A percentile compares a stretch with the other conserved stretches of the same genome.
Evolutionary conservation across 345 rosid species (phyloP).

Genomic region (Geranium rotundifolium): DNA sequence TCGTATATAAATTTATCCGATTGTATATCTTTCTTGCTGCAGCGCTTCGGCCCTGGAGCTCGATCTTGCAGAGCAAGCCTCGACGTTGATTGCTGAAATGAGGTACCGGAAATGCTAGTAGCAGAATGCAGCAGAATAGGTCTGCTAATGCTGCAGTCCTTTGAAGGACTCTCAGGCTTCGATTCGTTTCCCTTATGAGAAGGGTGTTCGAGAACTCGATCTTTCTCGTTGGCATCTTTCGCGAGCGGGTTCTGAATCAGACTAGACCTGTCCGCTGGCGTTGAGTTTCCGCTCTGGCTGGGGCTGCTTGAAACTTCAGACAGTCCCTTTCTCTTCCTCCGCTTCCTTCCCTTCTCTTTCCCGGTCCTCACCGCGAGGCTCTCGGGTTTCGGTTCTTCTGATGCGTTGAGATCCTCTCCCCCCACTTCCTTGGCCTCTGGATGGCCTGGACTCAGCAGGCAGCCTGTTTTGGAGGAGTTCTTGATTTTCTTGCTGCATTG

Average conservation of each 20-base stretch:
- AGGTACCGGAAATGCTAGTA: constrained; percentile 18
- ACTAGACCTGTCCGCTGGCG: constrained; percentile 35
- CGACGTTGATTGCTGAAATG: constrained; percentile 28
- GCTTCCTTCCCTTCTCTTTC: constrained; percentile 60
- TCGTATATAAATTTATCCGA: constrained; percentile 44
- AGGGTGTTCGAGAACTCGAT: constrained; percentile 19
- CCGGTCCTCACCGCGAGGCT: constrained; percentile 45
- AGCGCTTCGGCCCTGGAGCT: constrained; percentile 57
- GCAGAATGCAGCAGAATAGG: constrained; percentile 36
- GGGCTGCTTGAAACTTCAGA: constrained; percentile 79
- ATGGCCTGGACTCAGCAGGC: constrained; percentile 14
- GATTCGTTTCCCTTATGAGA: constrained; percentile 5
- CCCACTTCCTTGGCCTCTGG: too few species aligned
- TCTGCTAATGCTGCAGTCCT: constrained; percentile 17
- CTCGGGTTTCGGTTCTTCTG: constrained; percentile 32
- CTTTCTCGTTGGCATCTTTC: constrained; percentile 16
- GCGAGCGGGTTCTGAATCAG: constrained; percentile 23
- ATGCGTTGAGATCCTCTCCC: constrained; percentile 6
- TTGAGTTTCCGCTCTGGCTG: constrained; percentile 85
- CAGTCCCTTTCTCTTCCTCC: constrained; percentile 60
- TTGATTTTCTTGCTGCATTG: constrained; percentile 14
- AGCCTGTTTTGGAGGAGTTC: constrained; percentile 25
- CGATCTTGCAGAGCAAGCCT: constrained; percentile 50
- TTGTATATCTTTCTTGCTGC: constrained; percentile 14
- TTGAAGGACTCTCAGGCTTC: constrained; percentile 6